Base-by-base conservation (phyloP, 192 early-diverging fungal species). In the Backusella tuberculispora region DNA sequence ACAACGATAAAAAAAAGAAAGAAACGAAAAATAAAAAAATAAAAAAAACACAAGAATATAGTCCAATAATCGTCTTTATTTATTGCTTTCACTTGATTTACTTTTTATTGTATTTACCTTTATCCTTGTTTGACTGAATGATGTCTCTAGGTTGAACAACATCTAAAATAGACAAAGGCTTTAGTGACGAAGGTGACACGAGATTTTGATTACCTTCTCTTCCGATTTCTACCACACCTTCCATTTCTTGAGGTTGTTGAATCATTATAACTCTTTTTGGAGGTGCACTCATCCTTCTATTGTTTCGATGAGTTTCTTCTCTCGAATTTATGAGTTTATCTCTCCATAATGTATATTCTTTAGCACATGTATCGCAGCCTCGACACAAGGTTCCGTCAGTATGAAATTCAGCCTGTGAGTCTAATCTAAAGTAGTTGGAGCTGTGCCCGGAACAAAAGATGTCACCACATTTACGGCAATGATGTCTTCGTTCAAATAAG, bases 401-500 rank as follows among this genome's bases (percentile, higher is more conserved):
- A 53, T 81, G 64, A 47, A 78, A 81, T 17, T 67, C 67, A 3
- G 73, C 64, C 17, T 72, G n/a, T 50, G 75, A 73, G 24, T 78
- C 73, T 8, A 81, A 43, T 41, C 76, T 67, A 41, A 81, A 74
- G 37, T 78, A 81, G 42, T 78, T 73, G n/a, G 80, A 75, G 34
- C 76, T 78, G 26, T 81, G 80, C 14, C 19, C 4, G 19, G 72
- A 50, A 48, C 80, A 81, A 45, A 78, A 81, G 41, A 81, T 77
- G 24, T 81, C 70, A 17, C 80, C 80, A 60, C 80, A 81, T 65
- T 74, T 77, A 38, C 80, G 67, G n/a, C 80, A 81, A 43, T 81
- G 80, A 34, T 81, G 80, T 66, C 80, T 67, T 46, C 80, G 77
- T 69, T 81, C 80, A 41, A 81, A 81, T 65, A 81, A 43, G 9